These are phyloP conservation scores for Spongispora temasekensis DNA, from an alignment of 1,284 basidiomycete species.

Conservation along the genomic window DNA sequence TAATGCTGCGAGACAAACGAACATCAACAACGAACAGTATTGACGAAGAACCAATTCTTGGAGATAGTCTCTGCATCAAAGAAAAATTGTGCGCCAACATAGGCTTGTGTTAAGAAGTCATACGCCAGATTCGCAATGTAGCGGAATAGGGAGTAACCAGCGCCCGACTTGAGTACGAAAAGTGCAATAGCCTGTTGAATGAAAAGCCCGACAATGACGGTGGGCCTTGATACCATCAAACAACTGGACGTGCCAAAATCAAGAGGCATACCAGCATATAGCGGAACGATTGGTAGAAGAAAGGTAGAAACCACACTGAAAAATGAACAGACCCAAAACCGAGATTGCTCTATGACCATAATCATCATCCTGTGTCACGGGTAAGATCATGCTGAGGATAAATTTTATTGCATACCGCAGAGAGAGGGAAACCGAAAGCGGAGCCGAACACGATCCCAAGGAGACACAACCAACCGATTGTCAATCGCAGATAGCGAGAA, in stretches of 20 bases:
- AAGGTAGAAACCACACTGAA: constrained; percentile 72
- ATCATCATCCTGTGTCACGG: constrained; percentile 50
- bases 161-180: constrained; percentile 80
- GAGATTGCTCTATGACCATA: constrained; percentile 81
- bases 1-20: constrained; percentile 3
- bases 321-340: constrained; percentile 76
- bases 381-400: constrained; percentile 8
- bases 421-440: constrained; percentile 75
- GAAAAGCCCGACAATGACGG: constrained; percentile 83
- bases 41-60: constrained; percentile 82
- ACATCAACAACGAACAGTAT: constrained; percentile 50
- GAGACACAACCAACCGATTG: constrained; percentile 73
- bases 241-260: background rate
- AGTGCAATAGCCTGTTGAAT: constrained; percentile 82
- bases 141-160: constrained; percentile 79
- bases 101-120: constrained; percentile 67
- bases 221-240: constrained; percentile 54
- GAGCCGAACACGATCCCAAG: constrained; percentile 78
- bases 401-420: constrained; percentile 47
- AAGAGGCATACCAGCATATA: constrained; percentile 60
- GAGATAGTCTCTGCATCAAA: constrained; percentile 62
- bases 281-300: constrained; percentile 59
- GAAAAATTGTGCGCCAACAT: constrained; percentile 75
- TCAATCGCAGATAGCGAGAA: constrained; percentile 55
- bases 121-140: constrained; percentile 78